Percentiles rank a stretch among this genome's conserved stretches.
These are phyloP conservation scores for Selaginella moellendorffii DNA, from an alignment of 75 land plant species.

Conservation along the genomic window DNA sequence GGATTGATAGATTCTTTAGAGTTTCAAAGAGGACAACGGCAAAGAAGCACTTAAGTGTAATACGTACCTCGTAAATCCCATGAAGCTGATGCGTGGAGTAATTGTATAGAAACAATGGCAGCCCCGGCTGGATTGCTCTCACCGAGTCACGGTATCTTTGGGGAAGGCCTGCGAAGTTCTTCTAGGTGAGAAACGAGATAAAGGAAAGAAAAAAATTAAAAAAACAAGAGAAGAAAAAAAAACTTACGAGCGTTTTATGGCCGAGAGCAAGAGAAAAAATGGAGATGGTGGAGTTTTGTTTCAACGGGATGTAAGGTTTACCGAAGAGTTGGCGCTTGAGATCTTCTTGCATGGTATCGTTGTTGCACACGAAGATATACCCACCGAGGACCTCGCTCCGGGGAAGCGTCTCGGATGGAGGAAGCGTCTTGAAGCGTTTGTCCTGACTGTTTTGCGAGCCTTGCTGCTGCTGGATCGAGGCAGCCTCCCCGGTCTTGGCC, in stretches of 20 bases:
- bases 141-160: constrained; percentile 94
- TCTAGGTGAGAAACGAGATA: too few species aligned
- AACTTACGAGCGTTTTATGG: background rate
- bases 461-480: too few species aligned
- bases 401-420: constrained; percentile 73
- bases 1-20: background rate
- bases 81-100: constrained; percentile 94
- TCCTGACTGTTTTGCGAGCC: constrained; percentile 17
- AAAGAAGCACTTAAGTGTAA: too few species aligned
- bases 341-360: constrained; percentile 98
- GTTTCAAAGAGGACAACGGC: too few species aligned
- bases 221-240: background rate
- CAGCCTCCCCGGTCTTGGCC: too few species aligned
- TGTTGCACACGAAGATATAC: constrained; percentile 96
- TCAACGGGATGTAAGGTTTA: constrained; percentile 7
- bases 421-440: constrained; percentile 85
- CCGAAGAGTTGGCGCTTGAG: constrained; percentile 93
- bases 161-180: constrained; percentile 68
- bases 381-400: constrained; percentile 86
- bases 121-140: constrained; percentile 86
- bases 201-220: background rate
- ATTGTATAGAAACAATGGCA: constrained; percentile 85
- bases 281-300: too few species aligned
- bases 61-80: constrained; percentile 93
- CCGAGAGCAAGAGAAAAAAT: too few species aligned